phyloP scores from a whole-genome alignment of 2,329 filamentous ascomycete genomes.

The Aspergillus tamarii region DNA sequence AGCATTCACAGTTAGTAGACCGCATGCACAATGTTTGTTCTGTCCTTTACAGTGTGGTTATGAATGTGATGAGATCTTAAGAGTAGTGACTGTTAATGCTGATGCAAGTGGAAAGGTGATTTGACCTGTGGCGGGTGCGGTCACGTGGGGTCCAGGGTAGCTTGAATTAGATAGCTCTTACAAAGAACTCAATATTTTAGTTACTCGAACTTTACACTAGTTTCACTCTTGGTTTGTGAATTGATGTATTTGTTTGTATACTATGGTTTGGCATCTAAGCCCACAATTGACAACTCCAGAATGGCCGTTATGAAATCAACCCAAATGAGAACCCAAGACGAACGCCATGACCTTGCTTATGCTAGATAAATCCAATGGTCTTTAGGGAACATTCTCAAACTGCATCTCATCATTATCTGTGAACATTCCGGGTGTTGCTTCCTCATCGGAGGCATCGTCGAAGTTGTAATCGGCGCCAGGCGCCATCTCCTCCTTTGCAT shows the following conservation, averaged over 20 bases:
- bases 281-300: conserved; percentile 14
- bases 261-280: conserved; percentile 10
- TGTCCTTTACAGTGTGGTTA: conserved; percentile 1
- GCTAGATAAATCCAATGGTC: conserved; percentile 24
- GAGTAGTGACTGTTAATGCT: not conserved
- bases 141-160: conserved; percentile 4
- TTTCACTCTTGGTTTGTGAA: not conserved
- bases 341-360: conserved; percentile 31
- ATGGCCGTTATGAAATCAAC: conserved; percentile 16
- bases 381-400: conserved; percentile 74
- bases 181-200: not conserved
- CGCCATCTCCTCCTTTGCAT: conserved; percentile 56
- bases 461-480: conserved; percentile 51
- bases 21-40: not conserved
- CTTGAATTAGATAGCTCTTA: not conserved
- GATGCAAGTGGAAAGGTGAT: not conserved
- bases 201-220: not conserved
- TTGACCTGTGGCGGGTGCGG: conserved; percentile 3
- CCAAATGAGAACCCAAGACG: conserved; percentile 15
- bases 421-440: conserved; percentile 53
- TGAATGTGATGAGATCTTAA: not conserved
- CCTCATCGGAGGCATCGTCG: conserved; percentile 56
- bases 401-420: conserved; percentile 69
- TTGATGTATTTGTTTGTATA: conserved; percentile 2
- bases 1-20: conserved; percentile 12